Evolutionary conservation across 257 asterid genomes (phyloP).

Genomic region (Leonotis leonurus): DNA sequence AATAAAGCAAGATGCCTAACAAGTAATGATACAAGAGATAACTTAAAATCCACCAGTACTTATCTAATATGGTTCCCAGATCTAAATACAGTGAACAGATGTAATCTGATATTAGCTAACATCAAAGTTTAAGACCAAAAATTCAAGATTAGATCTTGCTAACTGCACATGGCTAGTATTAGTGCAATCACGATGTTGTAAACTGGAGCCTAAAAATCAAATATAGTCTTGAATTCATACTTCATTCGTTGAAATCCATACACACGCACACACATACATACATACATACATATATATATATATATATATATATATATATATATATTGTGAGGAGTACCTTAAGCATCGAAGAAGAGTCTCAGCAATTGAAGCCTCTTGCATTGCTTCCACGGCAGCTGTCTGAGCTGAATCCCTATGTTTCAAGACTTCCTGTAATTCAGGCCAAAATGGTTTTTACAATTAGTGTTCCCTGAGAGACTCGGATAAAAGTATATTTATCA

Average conservation of each 20-base stretch:
- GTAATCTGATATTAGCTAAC: not conserved
- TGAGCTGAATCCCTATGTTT: conserved; percentile 89
- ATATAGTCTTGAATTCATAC: not conserved
- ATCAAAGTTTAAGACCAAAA: not conserved
- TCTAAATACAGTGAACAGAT: not conserved
- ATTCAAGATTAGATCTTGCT: not conserved
- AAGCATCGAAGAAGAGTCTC: conserved; percentile 86
- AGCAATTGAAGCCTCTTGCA: conserved; percentile 83
- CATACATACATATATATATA: too few relatives aligned
- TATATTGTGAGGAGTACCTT: conserved; percentile 45
- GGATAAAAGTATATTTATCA: not conserved
- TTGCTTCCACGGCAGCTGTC: conserved; percentile 90
- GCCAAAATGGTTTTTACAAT: conserved; percentile 10
- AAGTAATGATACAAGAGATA: not conserved
- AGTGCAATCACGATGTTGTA: too few relatives aligned
- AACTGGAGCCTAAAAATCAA: not conserved
- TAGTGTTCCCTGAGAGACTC: conserved; percentile 1
- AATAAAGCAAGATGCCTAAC: not conserved
- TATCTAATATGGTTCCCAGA: not conserved
- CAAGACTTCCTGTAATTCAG: conserved; percentile 60
- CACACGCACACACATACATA: too few relatives aligned
- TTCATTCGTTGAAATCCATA: not conserved
- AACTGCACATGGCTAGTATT: not conserved
- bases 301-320: not conserved
- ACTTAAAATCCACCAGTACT: not conserved